A percentile compares a stretch with the other conserved stretches of the same genome.
Evolutionary conservation across 306 rosid genomes (phyloP).

Genomic region (Ochetophila trinervis): DNA sequence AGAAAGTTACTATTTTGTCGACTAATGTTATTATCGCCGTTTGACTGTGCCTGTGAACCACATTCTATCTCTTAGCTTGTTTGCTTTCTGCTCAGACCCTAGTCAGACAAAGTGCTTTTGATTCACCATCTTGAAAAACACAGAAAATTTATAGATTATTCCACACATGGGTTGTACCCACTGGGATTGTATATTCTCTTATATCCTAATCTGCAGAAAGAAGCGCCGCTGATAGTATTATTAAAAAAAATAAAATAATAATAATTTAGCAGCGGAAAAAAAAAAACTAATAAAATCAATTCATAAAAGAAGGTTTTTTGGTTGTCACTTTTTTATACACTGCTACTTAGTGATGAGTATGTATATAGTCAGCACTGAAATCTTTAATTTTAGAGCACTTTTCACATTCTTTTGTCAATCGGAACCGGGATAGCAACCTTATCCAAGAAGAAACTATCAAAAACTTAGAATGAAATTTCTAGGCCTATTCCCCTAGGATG

Average conservation of each 20-base stretch:
- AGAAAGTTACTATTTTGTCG: neutral
- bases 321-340: neutral
- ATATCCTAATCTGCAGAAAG: slow-evolving; percentile 22
- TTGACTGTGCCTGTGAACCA: slow-evolving; percentile 40
- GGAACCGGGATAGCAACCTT: neutral
- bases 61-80: slow-evolving; percentile 13
- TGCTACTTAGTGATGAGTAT: neutral
- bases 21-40: slow-evolving; percentile 28
- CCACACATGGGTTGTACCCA: slow-evolving; percentile 70
- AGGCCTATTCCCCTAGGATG: neutral
- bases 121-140: slow-evolving; percentile 34
- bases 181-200: slow-evolving; percentile 31
- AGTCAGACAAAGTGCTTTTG: slow-evolving; percentile 51
- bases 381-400: neutral
- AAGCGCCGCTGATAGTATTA: slow-evolving; percentile 9
- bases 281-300: too few species aligned
- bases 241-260: neutral
- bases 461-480: slow-evolving; percentile 17
- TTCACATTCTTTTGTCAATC: too few species aligned
- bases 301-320: neutral
- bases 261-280: neutral
- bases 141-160: slow-evolving; percentile 26
- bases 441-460: slow-evolving; percentile 18
- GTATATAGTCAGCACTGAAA: neutral
- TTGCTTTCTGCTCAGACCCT: slow-evolving; percentile 51